Conservation (phyloP, 495 filamentous ascomycete species). For the Sporormia fimetaria region DNA sequence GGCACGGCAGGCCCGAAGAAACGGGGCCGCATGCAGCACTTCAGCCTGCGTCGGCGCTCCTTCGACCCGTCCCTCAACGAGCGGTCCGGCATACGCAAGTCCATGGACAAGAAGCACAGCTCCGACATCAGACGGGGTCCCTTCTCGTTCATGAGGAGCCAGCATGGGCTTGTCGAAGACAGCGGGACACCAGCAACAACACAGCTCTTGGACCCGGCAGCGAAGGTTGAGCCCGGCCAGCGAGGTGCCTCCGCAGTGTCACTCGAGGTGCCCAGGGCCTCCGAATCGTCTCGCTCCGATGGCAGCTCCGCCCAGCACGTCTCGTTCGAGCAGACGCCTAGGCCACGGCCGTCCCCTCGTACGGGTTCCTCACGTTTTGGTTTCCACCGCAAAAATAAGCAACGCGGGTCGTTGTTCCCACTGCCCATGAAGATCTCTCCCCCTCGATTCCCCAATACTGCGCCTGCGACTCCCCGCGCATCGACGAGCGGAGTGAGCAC, state of each 20-base stretch:
- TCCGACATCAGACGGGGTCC: constrained; percentile 24
- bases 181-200: constrained; percentile 48
- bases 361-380: constrained; percentile 66
- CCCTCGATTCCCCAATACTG: constrained; percentile 25
- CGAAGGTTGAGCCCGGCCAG: constrained; percentile 52
- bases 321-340: constrained; percentile 50
- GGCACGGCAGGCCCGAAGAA: constrained; percentile 6
- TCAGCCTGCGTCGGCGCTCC: constrained; percentile 17
- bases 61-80: constrained; percentile 18
- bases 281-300: constrained; percentile 88
- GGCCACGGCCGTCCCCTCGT: constrained; percentile 47
- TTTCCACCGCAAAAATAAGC: constrained; percentile 69
- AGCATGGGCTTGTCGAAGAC: constrained; percentile 54
- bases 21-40: constrained; percentile 20
- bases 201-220: constrained; percentile 40
- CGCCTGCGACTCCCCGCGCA: constrained; percentile 41
- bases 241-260: constrained; percentile 56
- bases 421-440: constrained; percentile 51
- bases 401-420: constrained; percentile 77
- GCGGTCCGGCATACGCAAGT: constrained; percentile 22
- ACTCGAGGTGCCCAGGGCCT: constrained; percentile 59
- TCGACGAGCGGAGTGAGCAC: constrained; percentile 34
- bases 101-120: constrained; percentile 25
- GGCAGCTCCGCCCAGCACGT: constrained; percentile 69
- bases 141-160: constrained; percentile 28